Conservation (phyloP, 2,329 filamentous ascomycete species). For the Talaromyces sp. region DNA sequence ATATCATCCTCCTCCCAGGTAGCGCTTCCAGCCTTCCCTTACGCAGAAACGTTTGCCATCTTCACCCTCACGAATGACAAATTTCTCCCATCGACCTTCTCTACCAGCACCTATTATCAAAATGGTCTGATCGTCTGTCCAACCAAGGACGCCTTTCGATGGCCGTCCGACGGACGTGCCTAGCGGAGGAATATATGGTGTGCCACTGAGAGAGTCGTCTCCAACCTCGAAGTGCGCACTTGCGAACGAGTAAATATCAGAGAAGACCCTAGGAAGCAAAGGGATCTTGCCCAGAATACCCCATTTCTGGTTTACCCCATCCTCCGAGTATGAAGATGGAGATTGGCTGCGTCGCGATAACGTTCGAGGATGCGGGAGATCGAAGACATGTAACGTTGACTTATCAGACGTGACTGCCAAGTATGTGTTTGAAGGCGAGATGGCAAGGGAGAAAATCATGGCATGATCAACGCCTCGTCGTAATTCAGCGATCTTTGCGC, state of each 20-base stretch:
- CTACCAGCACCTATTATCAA: constrained; percentile 72
- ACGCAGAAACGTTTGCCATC: constrained; percentile 63
- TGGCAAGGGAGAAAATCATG: constrained; percentile 78
- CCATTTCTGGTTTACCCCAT: constrained; percentile 67
- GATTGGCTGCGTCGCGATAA: constrained; percentile 31
- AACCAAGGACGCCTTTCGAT: constrained; percentile 79
- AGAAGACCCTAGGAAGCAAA: constrained; percentile 78
- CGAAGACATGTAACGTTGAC: constrained; percentile 89
- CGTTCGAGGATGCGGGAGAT: constrained; percentile 56
- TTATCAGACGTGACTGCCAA: constrained; percentile 95
- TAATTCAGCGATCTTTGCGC: constrained; percentile 75
- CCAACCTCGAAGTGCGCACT: constrained; percentile 77
- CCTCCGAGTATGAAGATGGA: constrained; percentile 31
- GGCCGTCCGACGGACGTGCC: constrained; percentile 55
- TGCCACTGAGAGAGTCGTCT: constrained; percentile 55
- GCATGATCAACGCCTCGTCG: constrained; percentile 85
- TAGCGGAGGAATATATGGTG: constrained; percentile 45
- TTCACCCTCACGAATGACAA: constrained; percentile 63
- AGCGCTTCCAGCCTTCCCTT: constrained; percentile 77
- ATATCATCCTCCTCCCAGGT: constrained; percentile 49
- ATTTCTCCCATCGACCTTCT: constrained; percentile 84
- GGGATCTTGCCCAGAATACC: constrained; percentile 78
- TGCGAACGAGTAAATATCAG: constrained; percentile 81
- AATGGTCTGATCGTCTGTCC: constrained; percentile 69
- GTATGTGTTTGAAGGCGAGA: constrained; percentile 73